Conservation (phyloP, 164 flowering plant species). For the Malania oleifera region DNA sequence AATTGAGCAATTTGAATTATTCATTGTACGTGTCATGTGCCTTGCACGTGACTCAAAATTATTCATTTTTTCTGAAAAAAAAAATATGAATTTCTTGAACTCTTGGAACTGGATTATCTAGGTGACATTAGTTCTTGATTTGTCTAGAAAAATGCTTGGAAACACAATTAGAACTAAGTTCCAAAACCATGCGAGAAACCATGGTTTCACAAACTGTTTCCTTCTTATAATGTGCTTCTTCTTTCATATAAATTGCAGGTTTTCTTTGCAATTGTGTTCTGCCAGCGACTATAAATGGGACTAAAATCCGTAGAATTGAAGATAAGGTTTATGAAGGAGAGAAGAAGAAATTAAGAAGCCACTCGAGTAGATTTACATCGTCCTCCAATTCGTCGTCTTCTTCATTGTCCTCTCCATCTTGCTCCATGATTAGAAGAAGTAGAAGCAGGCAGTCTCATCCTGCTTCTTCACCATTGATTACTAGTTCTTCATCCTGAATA, state of each 20-base stretch:
- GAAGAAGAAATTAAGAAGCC: slow-evolving; percentile 35
- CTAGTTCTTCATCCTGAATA: slow-evolving; percentile 20
- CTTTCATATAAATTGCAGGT: slow-evolving; percentile 19
- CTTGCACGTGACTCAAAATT: too few species aligned
- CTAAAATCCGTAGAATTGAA: slow-evolving; percentile 21
- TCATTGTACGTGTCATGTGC: too few species aligned
- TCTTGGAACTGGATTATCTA: too few species aligned
- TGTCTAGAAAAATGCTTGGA: too few species aligned
- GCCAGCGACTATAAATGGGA: slow-evolving; percentile 5
- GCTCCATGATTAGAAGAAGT: slow-evolving; percentile 14
- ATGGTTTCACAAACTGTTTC: not conserved
- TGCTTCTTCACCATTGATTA: slow-evolving; percentile 36
- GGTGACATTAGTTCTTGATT: too few species aligned
- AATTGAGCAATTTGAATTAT: too few species aligned
- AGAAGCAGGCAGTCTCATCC: slow-evolving; percentile 28
- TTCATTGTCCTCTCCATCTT: slow-evolving; percentile 27
- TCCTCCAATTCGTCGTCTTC: slow-evolving; percentile 31
- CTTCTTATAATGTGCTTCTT: not conserved
- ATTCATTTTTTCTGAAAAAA: too few species aligned
- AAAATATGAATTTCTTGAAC: too few species aligned
- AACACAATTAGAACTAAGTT: not conserved
- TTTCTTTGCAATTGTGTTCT: slow-evolving; percentile 15
- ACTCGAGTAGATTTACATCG: slow-evolving; percentile 24
- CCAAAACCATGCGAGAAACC: not conserved
- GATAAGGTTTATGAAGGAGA: slow-evolving; percentile 29